A percentile compares a stretch with the other conserved stretches of the same genome.
These are phyloP conservation scores for Eutypella sp. DNA, from an alignment of 2,329 filamentous ascomycete genomes.

Conservation along the genomic window DNA sequence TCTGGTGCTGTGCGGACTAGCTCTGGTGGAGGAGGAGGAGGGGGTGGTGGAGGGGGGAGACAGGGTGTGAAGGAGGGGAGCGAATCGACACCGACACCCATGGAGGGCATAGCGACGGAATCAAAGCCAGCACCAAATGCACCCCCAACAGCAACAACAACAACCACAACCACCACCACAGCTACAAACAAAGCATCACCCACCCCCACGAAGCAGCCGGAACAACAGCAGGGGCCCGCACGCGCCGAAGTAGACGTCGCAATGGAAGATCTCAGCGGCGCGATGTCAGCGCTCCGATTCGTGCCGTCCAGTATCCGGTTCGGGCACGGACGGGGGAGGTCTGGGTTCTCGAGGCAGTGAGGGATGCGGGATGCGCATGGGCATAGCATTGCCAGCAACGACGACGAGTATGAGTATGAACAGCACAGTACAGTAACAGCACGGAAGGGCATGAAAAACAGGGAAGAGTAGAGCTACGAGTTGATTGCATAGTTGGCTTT, in stretches of 20 bases:
- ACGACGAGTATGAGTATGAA: no score
- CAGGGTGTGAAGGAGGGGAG: slow-evolving; percentile 8
- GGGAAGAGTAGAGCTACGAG: no score
- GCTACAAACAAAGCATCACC: slow-evolving; percentile 16
- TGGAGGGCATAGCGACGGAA: slow-evolving; percentile 7
- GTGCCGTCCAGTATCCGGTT: slow-evolving; percentile 64
- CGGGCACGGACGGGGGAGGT: slow-evolving; percentile 49
- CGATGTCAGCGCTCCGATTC: slow-evolving; percentile 69
- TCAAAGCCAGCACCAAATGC: slow-evolving; percentile 1
- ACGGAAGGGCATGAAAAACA: no score
- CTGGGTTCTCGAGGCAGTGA: slow-evolving; percentile 48
- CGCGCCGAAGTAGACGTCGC: slow-evolving; percentile 44
- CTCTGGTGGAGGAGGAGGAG: slow-evolving; percentile 9
- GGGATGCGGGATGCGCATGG: no score
- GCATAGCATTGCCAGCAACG: no score
- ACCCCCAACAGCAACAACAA: neutral
- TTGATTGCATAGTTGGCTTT: no score
- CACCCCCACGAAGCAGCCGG: no score
- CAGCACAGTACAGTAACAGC: no score
- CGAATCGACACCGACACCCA: slow-evolving; percentile 6
- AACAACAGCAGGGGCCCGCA: no score
- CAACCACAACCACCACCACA: slow-evolving; percentile 9
- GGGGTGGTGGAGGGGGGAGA: neutral
- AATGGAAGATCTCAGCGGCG: slow-evolving; percentile 59
- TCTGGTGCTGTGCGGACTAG: slow-evolving; percentile 34